Evolutionary conservation across 257 asterid genomes (phyloP).

Genomic region (Perilla frutescens): DNA sequence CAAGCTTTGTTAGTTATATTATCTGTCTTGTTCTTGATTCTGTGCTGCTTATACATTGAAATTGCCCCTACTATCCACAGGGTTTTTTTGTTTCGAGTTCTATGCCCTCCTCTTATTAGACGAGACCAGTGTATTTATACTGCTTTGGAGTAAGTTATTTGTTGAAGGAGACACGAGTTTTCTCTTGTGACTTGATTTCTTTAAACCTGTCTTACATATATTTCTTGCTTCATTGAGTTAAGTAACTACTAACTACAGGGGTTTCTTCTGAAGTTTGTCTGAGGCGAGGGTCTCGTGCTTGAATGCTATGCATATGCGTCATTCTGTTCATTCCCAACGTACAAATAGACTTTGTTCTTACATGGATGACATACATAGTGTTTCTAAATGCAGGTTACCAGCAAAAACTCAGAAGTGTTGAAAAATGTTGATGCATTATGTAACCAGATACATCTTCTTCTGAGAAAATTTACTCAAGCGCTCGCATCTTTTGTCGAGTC

Average conservation of each 20-base stretch:
- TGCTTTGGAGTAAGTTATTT: neutral
- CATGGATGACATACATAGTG: constrained; percentile 8
- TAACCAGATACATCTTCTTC: constrained; percentile 47
- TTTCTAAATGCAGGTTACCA: constrained; percentile 52
- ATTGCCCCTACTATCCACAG: neutral
- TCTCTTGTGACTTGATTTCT: neutral
- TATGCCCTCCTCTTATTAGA: constrained; percentile 1
- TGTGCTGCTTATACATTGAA: neutral
- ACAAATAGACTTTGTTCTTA: constrained; percentile 2
- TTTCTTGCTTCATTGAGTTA: constrained; percentile 2
- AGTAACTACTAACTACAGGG: neutral
- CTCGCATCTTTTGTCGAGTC: constrained; percentile 37
- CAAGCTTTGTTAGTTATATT: neutral
- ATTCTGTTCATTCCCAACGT: neutral
- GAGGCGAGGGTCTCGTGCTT: neutral
- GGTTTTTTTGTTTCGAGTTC: neutral
- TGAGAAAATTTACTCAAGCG: constrained; percentile 39
- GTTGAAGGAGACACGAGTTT: neutral
- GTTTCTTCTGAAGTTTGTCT: neutral
- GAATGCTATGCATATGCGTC: neutral
- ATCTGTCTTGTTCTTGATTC: neutral
- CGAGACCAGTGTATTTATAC: constrained; percentile 9
- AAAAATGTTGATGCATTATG: constrained; percentile 37
- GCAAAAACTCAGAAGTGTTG: constrained; percentile 30
- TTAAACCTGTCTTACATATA: no score